phyloP scores from a whole-genome alignment of 2,329 filamentous ascomycete genomes.

The Stylonectria norvegica region DNA sequence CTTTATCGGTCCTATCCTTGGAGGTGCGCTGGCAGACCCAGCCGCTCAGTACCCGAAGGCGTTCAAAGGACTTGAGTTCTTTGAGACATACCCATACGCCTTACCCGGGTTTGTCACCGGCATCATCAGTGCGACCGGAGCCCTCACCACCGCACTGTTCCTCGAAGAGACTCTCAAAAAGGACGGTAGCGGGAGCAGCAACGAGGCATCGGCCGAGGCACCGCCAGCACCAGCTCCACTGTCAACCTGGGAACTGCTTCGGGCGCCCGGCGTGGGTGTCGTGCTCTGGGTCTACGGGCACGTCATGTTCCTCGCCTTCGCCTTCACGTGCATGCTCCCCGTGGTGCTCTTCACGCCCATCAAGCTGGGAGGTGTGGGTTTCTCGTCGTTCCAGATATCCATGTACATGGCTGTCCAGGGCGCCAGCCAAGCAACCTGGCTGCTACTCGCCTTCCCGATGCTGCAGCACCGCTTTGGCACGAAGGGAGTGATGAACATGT shows the following conservation, averaged over 20 bases:
- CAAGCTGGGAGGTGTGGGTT: conserved; percentile 61
- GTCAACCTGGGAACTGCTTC: conserved; percentile 46
- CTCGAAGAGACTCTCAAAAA: conserved; percentile 59
- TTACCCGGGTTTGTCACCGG: conserved; percentile 53
- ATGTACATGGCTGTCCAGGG: conserved; percentile 63
- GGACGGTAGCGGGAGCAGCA: conserved; percentile 6
- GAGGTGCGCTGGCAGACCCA: conserved; percentile 67
- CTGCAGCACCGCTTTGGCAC: conserved; percentile 66
- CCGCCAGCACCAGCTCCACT: conserved; percentile 7
- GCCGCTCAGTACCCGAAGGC: conserved; percentile 57
- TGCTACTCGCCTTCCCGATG: conserved; percentile 65
- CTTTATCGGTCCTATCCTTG: conserved; percentile 66
- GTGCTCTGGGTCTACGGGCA: conserved; percentile 66
- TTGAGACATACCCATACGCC: conserved; percentile 51
- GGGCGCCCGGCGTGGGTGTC: conserved; percentile 59
- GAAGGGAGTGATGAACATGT: conserved; percentile 58
- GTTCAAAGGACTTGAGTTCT: conserved; percentile 46
- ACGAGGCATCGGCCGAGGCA: conserved; percentile 1
- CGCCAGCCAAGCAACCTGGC: conserved; percentile 65
- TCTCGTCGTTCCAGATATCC: conserved; percentile 61
- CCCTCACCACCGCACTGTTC: conserved; percentile 50
- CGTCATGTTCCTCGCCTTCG: conserved; percentile 65
- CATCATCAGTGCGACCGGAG: conserved; percentile 54
- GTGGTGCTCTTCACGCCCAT: conserved; percentile 66
- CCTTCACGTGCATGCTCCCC: conserved; percentile 67